Base-by-base conservation (phyloP, 2,329 filamentous ascomycete genomes). In the Trichoderma sp. region DNA sequence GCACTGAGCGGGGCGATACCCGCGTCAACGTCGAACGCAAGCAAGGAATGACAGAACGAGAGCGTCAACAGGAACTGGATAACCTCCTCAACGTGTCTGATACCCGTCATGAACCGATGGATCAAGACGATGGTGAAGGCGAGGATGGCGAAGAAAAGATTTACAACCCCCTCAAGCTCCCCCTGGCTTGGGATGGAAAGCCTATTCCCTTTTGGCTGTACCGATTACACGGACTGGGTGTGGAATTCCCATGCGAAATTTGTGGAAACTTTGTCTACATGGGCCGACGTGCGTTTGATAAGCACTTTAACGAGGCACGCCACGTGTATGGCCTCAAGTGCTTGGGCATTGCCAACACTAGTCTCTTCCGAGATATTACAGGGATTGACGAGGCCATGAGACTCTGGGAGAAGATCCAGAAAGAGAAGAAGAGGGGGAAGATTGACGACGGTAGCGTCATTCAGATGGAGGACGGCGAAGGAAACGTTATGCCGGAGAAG, bases 261-360 rank as follows among this genome's bases (percentile, higher is more conserved):
- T 99, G 96, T 79, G 96, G 96, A 71, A 98, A 98, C 82, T 98
- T 94, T 78, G 94, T 98, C n/a, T 98, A 98, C 84, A 98, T 97
- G 92, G 96, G 96, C 18, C 89, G 96, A 28, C 90, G 96, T 64
- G 95, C 95, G 1, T 99, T 98, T 77, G 96, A 99, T 80, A 99
- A 99, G 85, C 96, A 99, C 81, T 99, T 99, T 84, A 97, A 95
- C 76, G 96, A 99, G 81, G 91, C 93, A 9, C 87, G 94, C 68
- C 96, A 99, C 79, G 92, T 98, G 63, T 96, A 97, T 79, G 96
- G 96, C 1, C 84, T 99, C 75, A 96, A 97, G 81, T 97, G 95
- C 79, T 84, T 99, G 65, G 97, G 97, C 24, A 96, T 99, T 79
- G 97, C 92, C 8, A 96, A 97, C 79, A 94, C 94, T 2, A 91